Evolutionary conservation across 805 yeast species (phyloP).

Genomic region (Isabelozyma pseudorhagii): DNA sequence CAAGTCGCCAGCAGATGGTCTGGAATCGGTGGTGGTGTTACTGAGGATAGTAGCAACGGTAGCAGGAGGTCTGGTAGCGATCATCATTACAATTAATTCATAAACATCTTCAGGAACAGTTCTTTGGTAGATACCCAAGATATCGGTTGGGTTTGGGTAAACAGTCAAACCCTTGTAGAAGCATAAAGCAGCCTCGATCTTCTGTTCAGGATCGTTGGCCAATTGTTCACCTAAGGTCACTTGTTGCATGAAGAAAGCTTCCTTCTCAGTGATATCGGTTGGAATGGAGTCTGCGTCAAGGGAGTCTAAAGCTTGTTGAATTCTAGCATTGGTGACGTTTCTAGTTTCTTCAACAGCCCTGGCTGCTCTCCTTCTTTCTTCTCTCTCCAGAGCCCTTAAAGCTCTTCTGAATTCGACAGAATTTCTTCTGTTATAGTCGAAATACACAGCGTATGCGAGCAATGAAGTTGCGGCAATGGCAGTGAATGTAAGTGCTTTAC

Average conservation of each 20-base stretch:
- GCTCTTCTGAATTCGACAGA: constrained; percentile 77
- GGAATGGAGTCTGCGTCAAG: constrained; percentile 76
- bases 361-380: constrained; percentile 57
- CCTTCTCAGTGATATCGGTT: constrained; percentile 62
- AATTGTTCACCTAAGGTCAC: constrained; percentile 84
- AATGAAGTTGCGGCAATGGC: constrained; percentile 52
- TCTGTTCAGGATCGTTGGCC: constrained; percentile 61
- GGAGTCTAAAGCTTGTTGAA: constrained; percentile 58
- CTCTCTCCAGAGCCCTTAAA: constrained; percentile 60
- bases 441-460: constrained; percentile 78
- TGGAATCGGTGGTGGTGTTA: constrained; percentile 20
- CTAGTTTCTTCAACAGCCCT: constrained; percentile 54
- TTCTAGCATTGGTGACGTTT: constrained; percentile 55
- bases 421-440: constrained; percentile 88
- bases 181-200: constrained; percentile 79
- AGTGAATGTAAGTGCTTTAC: constrained; percentile 28
- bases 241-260: constrained; percentile 75
- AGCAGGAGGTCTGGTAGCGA: constrained; percentile 86
- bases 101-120: constrained; percentile 78
- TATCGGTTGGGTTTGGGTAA: constrained; percentile 92
- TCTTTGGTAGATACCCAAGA: constrained; percentile 85
- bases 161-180: constrained; percentile 92
- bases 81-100: constrained; percentile 82
- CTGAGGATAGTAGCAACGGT: constrained; percentile 68
- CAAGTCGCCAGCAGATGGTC: constrained; percentile 32